Base-by-base conservation (phyloP, 2,329 filamentous ascomycete genomes). In the Botrytis squamosa region DNA sequence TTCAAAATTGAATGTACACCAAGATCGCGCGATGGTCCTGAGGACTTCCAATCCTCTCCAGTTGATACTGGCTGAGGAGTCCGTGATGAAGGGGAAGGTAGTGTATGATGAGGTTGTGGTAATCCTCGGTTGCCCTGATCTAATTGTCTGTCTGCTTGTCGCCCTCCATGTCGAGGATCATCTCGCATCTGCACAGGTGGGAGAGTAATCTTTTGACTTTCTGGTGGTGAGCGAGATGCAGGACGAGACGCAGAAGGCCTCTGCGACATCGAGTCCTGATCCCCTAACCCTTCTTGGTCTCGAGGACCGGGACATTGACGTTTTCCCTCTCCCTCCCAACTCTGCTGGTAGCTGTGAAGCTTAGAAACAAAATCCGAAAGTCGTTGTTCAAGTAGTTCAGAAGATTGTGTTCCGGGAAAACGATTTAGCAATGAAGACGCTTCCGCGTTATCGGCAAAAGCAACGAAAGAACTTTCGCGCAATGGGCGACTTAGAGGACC, bases 251-350 rank as follows among this genome's bases (percentile, higher is more conserved):
- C 85, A 85, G 85, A 82, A 80, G 85, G 86, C 84, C 85, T 86
- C 85, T 89, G 87, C 84, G 88, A 90, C 89, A 91, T 91, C 85
- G 88, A 86, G 85, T 84, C 84, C 86, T 85, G 85, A 83, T 88
- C 87, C 85, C 87, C 86, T 85, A 83, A 84, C 82, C 83, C 82
- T 83, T 83, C 83, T 81, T 84, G 83, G 83, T 84, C 85, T 82
- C 82, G 83, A 83, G 83, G 84, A 84, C 84, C 85, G 82, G 85
- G 83, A 87, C 88, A 90, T 90, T 85, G 88, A 89, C 85, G 78
- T 80, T 80, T 78, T 74, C 77, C 80, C 78, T 79, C 80, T 69
- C 75, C 80, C 76, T 81, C 79, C 80, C 80, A 80, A 78, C 77
- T 80, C 77, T 81, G 77, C 76, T 81, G 80, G 74, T 79, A 81